Evolutionary conservation across 148 eudicot species (phyloP), one percentile per base, ranked within the genome.

Genomic region (Rhododendron ferrugineum): DNA sequence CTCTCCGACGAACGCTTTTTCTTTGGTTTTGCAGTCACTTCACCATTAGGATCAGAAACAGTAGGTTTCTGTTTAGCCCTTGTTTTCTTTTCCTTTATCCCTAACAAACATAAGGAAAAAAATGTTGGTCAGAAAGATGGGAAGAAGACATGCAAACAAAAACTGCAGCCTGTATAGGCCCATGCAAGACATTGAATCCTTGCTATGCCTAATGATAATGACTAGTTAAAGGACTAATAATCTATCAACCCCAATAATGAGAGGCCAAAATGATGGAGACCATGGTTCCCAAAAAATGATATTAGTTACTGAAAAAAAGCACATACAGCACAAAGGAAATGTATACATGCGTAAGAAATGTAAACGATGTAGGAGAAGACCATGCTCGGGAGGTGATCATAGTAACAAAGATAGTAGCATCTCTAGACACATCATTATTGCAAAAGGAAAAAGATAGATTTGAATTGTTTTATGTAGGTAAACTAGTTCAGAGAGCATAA

Each of bases 1-100:
- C 42, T 83, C 78, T 68, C 78, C 22, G 77, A 83, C 4, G 28
- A 62, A 46, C 78, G 58, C 78, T 83, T 83, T 68, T 83, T 11
- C 36, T 83, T 68, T 68, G 81, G 56, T 78, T 78, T 78, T 78
- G 56, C 81, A 46, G 18, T 46, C 81, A 78, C 81, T 78, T 78
- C 34, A 26, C 28, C 56, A 44, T 44, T 78, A 78, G 80, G 16
- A 23, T 78, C 80, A 78, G 81, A 78, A 78, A n/a, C 81, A 78
- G 8, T n/a, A 44, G 56, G 6, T 46, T 78, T 78, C 14, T 37
- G 73, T 66, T 44, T 83, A 30, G 58, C 60, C 54, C 22, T 32
- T 44, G 28, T 83, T 83, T 36, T 83, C 78, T 83, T 83, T 46
- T 68, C 75, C 84, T 72, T 72, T 78, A 83, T 68, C 47, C 84